These are phyloP conservation scores for Dictyostelium capitatum DNA, from an alignment of 78 protist genomes.

Conservation along the genomic window DNA sequence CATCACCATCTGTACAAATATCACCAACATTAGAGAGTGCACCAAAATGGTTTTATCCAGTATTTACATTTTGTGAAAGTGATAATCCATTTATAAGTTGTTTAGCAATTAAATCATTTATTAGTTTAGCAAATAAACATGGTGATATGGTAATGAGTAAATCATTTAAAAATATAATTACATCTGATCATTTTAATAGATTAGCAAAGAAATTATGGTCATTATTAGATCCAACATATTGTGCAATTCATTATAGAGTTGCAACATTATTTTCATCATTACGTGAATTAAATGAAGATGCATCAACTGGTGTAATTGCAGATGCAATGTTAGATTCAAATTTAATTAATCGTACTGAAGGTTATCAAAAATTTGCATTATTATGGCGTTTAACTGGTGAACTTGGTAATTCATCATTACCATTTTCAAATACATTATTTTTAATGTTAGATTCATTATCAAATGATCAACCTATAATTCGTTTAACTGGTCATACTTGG, in stretches of 20 bases:
- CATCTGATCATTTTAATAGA: conserved; percentile 18
- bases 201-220: conserved; percentile 72
- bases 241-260: conserved; percentile 63
- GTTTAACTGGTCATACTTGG: conserved; percentile 84
- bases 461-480: conserved; percentile 80
- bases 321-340: conserved; percentile 73
- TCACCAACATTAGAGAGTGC: conserved; percentile 42
- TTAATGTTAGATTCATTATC: conserved; percentile 74
- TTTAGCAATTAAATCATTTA: conserved; percentile 55
- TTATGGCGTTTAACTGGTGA: conserved; percentile 81
- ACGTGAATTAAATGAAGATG: conserved; percentile 55
- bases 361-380: conserved; percentile 77
- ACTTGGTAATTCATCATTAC: conserved; percentile 45
- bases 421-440: conserved; percentile 74
- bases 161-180: conserved; percentile 28
- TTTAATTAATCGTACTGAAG: conserved; percentile 32
- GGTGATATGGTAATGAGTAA: conserved; percentile 31
- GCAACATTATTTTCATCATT: conserved; percentile 39
- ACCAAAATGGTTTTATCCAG: conserved; percentile 76
- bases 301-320: conserved; percentile 27
- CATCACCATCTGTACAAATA: conserved; percentile 10
- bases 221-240: conserved; percentile 48
- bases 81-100: conserved; percentile 70
- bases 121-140: conserved; percentile 38
- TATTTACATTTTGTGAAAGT: conserved; percentile 40